phyloP scores from a whole-genome alignment of 2,329 filamentous ascomycete genomes.

The Atkinsonella hypoxylon region DNA sequence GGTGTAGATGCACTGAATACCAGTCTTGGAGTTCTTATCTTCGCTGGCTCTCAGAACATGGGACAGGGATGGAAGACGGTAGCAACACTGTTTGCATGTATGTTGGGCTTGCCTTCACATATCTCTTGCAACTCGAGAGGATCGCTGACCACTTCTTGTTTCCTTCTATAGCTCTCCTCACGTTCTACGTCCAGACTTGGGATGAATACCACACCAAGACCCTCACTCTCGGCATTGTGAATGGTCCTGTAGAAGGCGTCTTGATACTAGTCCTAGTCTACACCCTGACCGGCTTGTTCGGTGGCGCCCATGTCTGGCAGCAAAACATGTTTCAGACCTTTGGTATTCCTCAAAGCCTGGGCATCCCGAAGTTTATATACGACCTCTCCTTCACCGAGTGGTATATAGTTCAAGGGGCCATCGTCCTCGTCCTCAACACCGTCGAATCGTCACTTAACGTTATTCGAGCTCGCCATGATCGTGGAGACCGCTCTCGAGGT shows the following conservation, averaged over 20 bases:
- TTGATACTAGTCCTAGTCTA: slow-evolving; percentile 75
- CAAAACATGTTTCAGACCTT: slow-evolving; percentile 63
- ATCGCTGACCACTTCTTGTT: neutral
- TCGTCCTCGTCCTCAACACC: slow-evolving; percentile 80
- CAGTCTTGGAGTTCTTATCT: slow-evolving; percentile 82
- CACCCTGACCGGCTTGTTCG: slow-evolving; percentile 69
- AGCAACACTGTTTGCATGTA: slow-evolving; percentile 69
- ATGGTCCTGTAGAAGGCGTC: slow-evolving; percentile 90
- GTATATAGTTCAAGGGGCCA: slow-evolving; percentile 76
- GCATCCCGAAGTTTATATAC: slow-evolving; percentile 62
- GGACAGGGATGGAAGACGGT: slow-evolving; percentile 88
- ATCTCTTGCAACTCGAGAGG: neutral
- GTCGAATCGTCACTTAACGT: slow-evolving; percentile 71
- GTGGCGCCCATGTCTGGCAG: slow-evolving; percentile 89
- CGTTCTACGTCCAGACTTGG: slow-evolving; percentile 99
- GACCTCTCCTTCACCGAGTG: slow-evolving; percentile 79
- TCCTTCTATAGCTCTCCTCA: slow-evolving; percentile 55
- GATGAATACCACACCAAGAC: slow-evolving; percentile 98
- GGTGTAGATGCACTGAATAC: slow-evolving; percentile 96
- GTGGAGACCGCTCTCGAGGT: slow-evolving; percentile 58
- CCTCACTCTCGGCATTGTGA: slow-evolving; percentile 81
- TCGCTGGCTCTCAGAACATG: slow-evolving; percentile 84
- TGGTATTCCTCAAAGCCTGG: slow-evolving; percentile 49
- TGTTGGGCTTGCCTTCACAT: slow-evolving; percentile 15
- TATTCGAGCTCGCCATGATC: slow-evolving; percentile 63